Percentiles rank a stretch among this genome's conserved stretches.
Evolutionary conservation across 129 eudicot species (phyloP).

Genomic region (Flaveria sonorensis): DNA sequence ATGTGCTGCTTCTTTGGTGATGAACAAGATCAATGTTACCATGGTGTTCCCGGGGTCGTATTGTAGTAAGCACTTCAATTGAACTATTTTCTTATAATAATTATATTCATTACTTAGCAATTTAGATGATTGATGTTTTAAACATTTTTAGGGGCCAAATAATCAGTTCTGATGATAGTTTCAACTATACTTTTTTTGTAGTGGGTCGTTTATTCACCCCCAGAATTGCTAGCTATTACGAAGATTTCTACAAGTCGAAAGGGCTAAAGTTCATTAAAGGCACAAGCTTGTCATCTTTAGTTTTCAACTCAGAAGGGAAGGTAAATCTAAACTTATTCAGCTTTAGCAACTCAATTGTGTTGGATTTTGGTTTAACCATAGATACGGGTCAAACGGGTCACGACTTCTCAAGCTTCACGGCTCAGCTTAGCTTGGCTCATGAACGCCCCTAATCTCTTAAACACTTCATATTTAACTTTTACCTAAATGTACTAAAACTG

Average conservation of each 20-base stretch:
- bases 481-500: neutral
- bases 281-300: constrained; percentile 76
- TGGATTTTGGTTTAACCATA: neutral
- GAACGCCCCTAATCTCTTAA: too few species aligned
- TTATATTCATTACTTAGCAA: neutral
- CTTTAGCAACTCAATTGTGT: constrained; percentile 7
- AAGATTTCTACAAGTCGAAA: constrained; percentile 81
- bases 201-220: constrained; percentile 93
- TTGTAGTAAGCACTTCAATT: constrained; percentile 58
- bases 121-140: neutral
- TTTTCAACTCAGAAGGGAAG: constrained; percentile 65
- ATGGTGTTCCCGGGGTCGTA: constrained; percentile 91
- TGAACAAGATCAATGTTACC: constrained; percentile 77
- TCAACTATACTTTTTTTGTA: constrained; percentile 22
- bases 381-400: neutral
- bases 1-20: constrained; percentile 93
- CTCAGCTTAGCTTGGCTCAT: neutral
- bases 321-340: constrained; percentile 39
- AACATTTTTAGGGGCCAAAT: neutral
- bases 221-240: constrained; percentile 74
- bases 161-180: constrained; percentile 3
- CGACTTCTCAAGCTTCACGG: too few species aligned
- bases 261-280: constrained; percentile 88
- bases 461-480: neutral
- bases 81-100: neutral